Evolutionary conservation across 1,284 basidiomycete species (phyloP), one percentile per base, ranked within the genome.

Genomic region (Pseudozyma sp.): DNA sequence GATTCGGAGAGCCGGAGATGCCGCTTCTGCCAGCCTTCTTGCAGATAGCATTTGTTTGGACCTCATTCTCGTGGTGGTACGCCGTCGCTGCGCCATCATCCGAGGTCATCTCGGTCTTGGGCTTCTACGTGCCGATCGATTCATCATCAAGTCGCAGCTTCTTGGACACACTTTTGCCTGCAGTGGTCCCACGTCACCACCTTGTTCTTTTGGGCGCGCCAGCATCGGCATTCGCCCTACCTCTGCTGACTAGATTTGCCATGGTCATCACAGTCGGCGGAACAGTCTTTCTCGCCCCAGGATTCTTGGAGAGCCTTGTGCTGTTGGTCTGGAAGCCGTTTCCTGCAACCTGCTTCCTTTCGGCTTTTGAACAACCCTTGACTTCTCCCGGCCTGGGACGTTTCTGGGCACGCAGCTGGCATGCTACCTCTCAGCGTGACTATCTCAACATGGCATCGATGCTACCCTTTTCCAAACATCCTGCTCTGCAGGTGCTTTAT

Each of bases 371-470:
- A 7, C 53, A 55, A 4, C 57, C 62, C 5, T 0, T 73, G n/a
- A 66, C 61, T 0, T 61, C 66, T 17, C 57, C 70, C 0, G 53
- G 56, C 1, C 42, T 73, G 19, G 58, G 61, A 2, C 40, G 62
- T 5, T 34, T 73, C 7, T 73, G 70, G 70, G 65, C 65, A 9
- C 56, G 70, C 8, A 68, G 70, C 62, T 73, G 70, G 70, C 70
- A 73, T 30, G 34, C 55, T 6, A 53, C 49, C 17, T 67, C 69
- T 40, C 69, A 72, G 42, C 54, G 69, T 0, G 69, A 72, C 46
- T 72, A 72, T 19, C 52, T 67, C 47, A 58, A 53, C 45, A 33
- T 72, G 39, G 64, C 64, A 3, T 45, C 39, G 7, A 13, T 67
- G 4, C 42, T 62, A 39, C 69, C 69, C 7, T 61, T 61, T 17